Evolutionary conservation across 1,284 basidiomycete species (phyloP).

Genomic region (Leccinum discolor): DNA sequence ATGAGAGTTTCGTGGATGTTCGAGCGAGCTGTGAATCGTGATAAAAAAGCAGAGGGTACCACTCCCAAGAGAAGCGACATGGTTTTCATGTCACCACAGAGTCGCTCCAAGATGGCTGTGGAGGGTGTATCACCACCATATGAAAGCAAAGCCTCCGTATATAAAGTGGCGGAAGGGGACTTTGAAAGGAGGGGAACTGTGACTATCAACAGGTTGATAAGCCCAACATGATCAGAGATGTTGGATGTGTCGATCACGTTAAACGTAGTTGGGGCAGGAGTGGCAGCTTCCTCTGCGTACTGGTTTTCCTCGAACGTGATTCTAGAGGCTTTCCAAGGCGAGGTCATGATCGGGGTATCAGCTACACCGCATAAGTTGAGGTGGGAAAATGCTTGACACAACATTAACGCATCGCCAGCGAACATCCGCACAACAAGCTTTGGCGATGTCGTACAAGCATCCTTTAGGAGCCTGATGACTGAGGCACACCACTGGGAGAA

Average conservation of each 20-base stretch:
- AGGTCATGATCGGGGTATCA: conserved; percentile 31
- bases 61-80: conserved; percentile 44
- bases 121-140: conserved; percentile 26
- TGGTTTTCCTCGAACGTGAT: conserved; percentile 36
- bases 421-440: conserved; percentile 31
- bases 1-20: conserved; percentile 41
- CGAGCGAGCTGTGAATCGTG: conserved; percentile 40
- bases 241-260: conserved; percentile 59
- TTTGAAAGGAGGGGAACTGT: conserved; percentile 38
- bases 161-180: conserved; percentile 33
- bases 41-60: conserved; percentile 41
- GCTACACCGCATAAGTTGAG: conserved; percentile 21
- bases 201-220: conserved; percentile 47
- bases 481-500: conserved; percentile 28
- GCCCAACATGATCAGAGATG: conserved; percentile 46
- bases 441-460: conserved; percentile 8
- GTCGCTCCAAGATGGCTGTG: conserved; percentile 32
- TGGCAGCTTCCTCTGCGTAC: conserved; percentile 27
- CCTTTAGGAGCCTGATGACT: conserved; percentile 14
- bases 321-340: conserved; percentile 36
- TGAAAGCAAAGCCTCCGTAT: conserved; percentile 44
- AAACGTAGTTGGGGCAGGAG: conserved; percentile 40
- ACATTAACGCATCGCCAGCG: conserved; percentile 33
- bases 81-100: conserved; percentile 40
- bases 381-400: conserved; percentile 30